Evolutionary conservation across 257 asterid species (phyloP), one percentile per base, ranked within the genome.

Genomic region (Solanum lycopersicoides): DNA sequence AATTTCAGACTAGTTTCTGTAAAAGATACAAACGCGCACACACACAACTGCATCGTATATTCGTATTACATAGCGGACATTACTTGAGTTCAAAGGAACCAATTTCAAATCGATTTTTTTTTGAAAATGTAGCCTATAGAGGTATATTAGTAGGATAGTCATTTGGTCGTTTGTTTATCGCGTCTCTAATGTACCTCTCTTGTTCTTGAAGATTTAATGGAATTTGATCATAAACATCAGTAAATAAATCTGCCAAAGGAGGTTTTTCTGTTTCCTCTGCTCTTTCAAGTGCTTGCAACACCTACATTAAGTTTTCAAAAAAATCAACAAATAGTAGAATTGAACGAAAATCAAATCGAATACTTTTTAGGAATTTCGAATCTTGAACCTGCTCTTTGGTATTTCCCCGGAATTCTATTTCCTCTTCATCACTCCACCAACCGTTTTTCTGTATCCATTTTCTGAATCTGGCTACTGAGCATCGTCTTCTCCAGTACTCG

Each of bases 371-470:
- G 35, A 37, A 12, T 75, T 75, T 23, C 30, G 53, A 83, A 66
- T 60, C 32, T 86, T 85, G 50, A 12, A 95, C 98, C 98, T 95
- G 93, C 63, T 94, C 92, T 89, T 95, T 91, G 65, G 89, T 56
- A 90, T 87, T 90, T 65, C 34, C 89, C n/a, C 98, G 94, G 86
- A 89, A 93, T 88, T 91, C 89, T 8, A 88, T 85, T 89, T 95
- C 98, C 8, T 92, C 92, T 44, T 92, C 94, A 7, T 94, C 98
- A 2, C 88, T 92, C 98, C 98, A 97, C 99, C 98, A 96, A 18
- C 95, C 93, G 13, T 91, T 93, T 68, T 89, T 88, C 88, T 93
- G 90, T 73, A 94, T 90, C 98, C 98, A 97, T 88, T 95, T 97
- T 60, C 94, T 89, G 91, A 93, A 97, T 80, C 95, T 90, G 45